Evolutionary conservation across 2,329 filamentous ascomycete species (phyloP), one percentile per base, ranked within the genome.

Genomic region (Aspergillus viridinutans): DNA sequence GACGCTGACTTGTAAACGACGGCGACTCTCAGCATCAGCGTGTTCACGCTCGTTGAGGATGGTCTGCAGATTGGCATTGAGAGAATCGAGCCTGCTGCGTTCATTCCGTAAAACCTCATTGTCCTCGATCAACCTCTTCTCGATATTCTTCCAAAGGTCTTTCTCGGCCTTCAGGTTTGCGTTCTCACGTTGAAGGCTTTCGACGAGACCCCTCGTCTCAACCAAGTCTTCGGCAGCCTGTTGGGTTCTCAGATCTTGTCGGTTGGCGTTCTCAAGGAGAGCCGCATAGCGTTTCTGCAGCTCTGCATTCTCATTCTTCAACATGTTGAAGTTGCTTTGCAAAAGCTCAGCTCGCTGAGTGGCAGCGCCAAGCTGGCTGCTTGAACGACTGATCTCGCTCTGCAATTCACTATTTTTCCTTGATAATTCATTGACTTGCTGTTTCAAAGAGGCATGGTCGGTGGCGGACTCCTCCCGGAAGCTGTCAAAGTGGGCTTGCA

Each of bases 161-260:
- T 96, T 96, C 74, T 97, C 93, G 0, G 93, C 92, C 73, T 96
- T 96, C 35, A 97, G 83, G 68, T 97, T 97, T 17, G 92, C 88
- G 54, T 88, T 91, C 71, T 99, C 94, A 62, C 91, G 92, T 53
- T 92, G 89, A 74, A 97, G 84, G 68, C 91, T 92, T 68, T 99
- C 93, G 3, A 90, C 80, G 53, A 93, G 77, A 32, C 89, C 89
- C 70, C 87, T 89, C 4, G 89, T 87, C 71, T 97, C 94, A 9
- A 97, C 86, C 5, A 97, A 82, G 65, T 99, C 93, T 73, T 97
- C 93, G 0, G 91, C 92, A 28, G 93, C 89, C 74, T 97, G 92
- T 67, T 97, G 92, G 2, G 90, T 94, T 47, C 87, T 87, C 49
- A 96, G 81, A 66, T 99, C 95, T 69, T 96, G 91, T 73, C 91